phyloP scores from a whole-genome alignment of 768 basidiomycete genomes.

The Tremella yokohamensis region DNA sequence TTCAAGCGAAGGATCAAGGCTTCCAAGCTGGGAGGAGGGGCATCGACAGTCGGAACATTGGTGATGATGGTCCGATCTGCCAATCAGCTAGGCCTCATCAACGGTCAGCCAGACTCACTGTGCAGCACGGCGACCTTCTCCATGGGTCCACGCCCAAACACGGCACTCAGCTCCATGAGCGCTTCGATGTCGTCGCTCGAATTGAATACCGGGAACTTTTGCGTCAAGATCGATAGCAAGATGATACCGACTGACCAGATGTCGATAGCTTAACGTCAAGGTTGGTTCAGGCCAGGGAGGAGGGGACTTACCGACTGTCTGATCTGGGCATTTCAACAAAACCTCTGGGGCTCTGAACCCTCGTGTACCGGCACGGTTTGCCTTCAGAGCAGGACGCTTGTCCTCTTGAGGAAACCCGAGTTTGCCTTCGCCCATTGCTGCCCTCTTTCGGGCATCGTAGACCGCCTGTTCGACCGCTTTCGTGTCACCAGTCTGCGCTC shows the following conservation, averaged over 20 bases:
- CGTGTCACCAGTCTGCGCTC: conserved; percentile 56
- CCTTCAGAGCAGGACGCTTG: conserved; percentile 67
- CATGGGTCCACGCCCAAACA: conserved; percentile 77
- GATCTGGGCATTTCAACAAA: conserved; percentile 85
- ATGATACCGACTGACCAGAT: conserved; percentile 95
- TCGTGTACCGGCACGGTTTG: conserved; percentile 92
- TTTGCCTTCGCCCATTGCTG: conserved; percentile 39
- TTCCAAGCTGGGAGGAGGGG: conserved; percentile 66
- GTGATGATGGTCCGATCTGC: conserved; percentile 82
- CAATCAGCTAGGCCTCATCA: neutral
- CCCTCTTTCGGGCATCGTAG: conserved; percentile 45
- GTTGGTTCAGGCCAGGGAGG: conserved; percentile 13
- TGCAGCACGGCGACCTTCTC: conserved; percentile 83
- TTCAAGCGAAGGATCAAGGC: conserved; percentile 75
- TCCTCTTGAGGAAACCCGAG: conserved; percentile 48
- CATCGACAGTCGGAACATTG: conserved; percentile 76
- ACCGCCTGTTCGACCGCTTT: conserved; percentile 48
- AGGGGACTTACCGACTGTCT: conserved; percentile 72
- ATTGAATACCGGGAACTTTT: conserved; percentile 91
- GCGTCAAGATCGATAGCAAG: conserved; percentile 81
- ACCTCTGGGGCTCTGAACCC: conserved; percentile 98
- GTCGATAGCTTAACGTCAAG: conserved; percentile 69
- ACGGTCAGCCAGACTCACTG: conserved; percentile 58
- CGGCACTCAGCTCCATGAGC: conserved; percentile 84
- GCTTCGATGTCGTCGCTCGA: conserved; percentile 93